Base-by-base conservation (phyloP, 139 green algal species). In the Chlamydomonas sp. region DNA sequence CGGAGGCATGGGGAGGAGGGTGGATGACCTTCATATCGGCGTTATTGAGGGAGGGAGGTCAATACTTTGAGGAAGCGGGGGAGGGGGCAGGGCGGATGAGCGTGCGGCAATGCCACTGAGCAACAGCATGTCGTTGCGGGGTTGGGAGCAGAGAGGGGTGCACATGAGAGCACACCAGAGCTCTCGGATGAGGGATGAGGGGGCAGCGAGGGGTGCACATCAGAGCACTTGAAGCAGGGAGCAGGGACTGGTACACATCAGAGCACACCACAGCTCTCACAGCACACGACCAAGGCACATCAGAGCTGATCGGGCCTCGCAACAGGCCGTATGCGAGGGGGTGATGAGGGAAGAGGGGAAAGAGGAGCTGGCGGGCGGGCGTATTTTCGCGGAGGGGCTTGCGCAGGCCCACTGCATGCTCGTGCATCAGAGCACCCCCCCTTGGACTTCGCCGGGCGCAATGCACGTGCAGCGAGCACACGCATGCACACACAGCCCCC, bases 21-120 rank as follows among this genome's bases (percentile, higher is more conserved):
- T 89, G 80, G 2, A 89, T 96, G 59, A 96, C 83, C 70, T 96
- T 96, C 65, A 91, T 78, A 3, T 83, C 76, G 34, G 67, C 69
- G 1, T 31, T 72, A 31, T 79, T 38, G 3, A 29, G 68, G 0
- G 36, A 82, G 2, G 69, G 72, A 13, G 72, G 31, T 82, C 80
- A 63, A 74, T 83, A 70, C 26, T 24, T 48, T n/a, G 24, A 5
- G 6, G 10, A 8, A 47, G 13, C 20, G 24, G 20, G 28, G 57
- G 8, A 8, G 20, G 57, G 16, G 57, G 20, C 24, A 29, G 20
- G 24, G 57, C 20, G 28, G 29, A 67, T 10, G 6, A 67, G 31
- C 54, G 26, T 20, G 13, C 6, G 6, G 16, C 43, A 54, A 54
- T 26, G 20, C 43, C 43, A 26, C 20, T 54, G 43, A 54, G 43